Evolutionary conservation across 768 basidiomycete species (phyloP).

Genomic region (Panellus pusillus): DNA sequence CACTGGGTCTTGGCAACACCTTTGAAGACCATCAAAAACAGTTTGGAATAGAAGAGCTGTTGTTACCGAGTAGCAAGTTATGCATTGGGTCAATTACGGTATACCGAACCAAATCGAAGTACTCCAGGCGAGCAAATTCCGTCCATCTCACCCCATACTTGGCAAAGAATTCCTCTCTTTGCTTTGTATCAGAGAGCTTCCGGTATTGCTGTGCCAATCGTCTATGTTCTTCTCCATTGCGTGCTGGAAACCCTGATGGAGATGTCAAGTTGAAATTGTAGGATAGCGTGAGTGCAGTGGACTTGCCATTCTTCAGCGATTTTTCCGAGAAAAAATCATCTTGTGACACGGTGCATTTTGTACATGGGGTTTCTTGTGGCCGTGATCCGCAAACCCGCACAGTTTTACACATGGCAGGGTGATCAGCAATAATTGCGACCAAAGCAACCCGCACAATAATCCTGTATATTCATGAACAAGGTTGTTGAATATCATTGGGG

Average conservation of each 20-base stretch:
- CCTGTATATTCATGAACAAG: too few species aligned
- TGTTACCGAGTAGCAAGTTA: constrained; percentile 12
- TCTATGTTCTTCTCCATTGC: constrained; percentile 1
- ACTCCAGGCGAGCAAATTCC: constrained; percentile 23
- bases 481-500: too few species aligned
- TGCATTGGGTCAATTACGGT: constrained; percentile 21
- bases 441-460: constrained; percentile 26
- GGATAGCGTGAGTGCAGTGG: background rate
- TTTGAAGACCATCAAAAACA: constrained; percentile 2
- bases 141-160: constrained; percentile 21
- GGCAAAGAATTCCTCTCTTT: constrained; percentile 13
- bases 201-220: background rate
- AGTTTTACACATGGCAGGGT: constrained; percentile 31
- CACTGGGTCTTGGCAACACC: constrained; percentile 27
- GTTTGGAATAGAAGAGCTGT: background rate
- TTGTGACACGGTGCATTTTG: constrained; percentile 24
- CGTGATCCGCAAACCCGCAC: constrained; percentile 27
- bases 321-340: constrained; percentile 17
- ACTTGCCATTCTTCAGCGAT: constrained; percentile 17
- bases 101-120: constrained; percentile 23
- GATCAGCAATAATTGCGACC: constrained; percentile 29
- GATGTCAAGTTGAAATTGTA: background rate
- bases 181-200: background rate
- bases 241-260: background rate
- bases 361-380: constrained; percentile 26